phyloP scores from a whole-genome alignment of 73 alveolate genomes.

The Tetrahymena elliotti region DNA sequence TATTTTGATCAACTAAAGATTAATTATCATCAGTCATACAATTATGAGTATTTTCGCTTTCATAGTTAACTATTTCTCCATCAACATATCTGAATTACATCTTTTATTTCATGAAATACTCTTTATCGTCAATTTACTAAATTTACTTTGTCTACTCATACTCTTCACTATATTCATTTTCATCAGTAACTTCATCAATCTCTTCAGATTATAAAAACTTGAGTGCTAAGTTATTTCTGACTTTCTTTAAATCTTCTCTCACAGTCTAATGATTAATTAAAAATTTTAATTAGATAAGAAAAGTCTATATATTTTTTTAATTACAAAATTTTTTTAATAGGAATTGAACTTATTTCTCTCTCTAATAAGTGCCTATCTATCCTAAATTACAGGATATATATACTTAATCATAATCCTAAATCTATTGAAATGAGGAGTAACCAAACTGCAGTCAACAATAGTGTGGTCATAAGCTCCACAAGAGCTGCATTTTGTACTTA shows the following conservation, averaged over 20 bases:
- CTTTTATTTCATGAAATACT: background rate
- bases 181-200: background rate
- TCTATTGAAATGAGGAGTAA: background rate
- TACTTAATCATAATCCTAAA: background rate
- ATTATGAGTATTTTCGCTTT: background rate
- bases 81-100: background rate
- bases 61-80: background rate
- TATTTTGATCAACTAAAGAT: background rate
- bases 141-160: background rate
- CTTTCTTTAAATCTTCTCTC: background rate
- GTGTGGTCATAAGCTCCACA: background rate
- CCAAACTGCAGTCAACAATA: background rate
- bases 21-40: background rate
- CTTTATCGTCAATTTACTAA: background rate
- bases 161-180: background rate
- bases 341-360: background rate
- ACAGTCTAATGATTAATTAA: background rate
- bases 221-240: background rate
- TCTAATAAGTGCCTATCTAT: background rate
- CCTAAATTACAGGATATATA: background rate
- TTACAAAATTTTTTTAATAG: background rate
- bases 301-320: background rate
- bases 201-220: background rate
- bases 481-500: background rate
- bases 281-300: background rate